phyloP scores from a whole-genome alignment of 169 alveolate genomes.

The Cryptosporidium sp. region DNA sequence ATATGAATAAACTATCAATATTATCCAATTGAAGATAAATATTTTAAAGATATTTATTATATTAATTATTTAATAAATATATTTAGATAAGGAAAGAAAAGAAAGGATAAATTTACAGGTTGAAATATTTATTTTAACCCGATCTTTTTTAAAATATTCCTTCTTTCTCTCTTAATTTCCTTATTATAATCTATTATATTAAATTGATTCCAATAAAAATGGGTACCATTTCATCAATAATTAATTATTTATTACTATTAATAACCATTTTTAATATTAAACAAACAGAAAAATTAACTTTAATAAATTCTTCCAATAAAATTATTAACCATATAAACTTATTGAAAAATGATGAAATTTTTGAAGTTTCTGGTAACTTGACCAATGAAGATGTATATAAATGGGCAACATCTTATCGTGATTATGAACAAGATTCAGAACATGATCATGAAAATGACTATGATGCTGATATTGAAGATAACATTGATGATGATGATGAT shows the following conservation, averaged over 20 bases:
- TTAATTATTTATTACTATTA: neutral
- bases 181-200: too few species aligned
- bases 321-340: neutral
- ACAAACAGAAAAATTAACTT: neutral
- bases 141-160: neutral
- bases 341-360: neutral
- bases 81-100: neutral
- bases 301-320: neutral
- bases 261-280: neutral
- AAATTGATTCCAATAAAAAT: too few species aligned
- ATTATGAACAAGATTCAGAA: neutral
- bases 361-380: conserved; percentile 31
- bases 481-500: neutral
- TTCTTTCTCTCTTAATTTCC: too few species aligned
- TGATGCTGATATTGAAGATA: neutral
- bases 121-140: too few species aligned
- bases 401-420: conserved; percentile 39
- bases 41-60: too few species aligned
- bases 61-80: neutral
- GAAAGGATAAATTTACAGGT: too few species aligned
- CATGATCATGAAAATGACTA: neutral
- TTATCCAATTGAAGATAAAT: too few species aligned
- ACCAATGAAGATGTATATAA: conserved; percentile 33
- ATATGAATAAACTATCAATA: too few species aligned
- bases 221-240: neutral